These are phyloP conservation scores for Silene latifolia DNA, from an alignment of 148 eudicot genomes.

Conservation along the genomic window DNA sequence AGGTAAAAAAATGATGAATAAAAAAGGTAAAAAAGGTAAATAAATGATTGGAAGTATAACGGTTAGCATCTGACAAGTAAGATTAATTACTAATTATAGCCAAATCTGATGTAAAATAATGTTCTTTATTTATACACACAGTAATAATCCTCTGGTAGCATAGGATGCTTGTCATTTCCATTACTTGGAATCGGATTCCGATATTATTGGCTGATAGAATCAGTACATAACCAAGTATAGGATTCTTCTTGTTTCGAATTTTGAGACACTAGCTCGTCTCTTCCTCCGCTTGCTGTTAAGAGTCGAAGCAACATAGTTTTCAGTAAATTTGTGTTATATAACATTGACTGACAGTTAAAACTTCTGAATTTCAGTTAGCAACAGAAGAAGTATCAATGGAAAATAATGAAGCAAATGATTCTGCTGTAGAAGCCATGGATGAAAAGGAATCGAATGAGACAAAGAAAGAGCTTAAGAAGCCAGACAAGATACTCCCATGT, in stretches of 20 bases:
- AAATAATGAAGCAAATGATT: constrained; percentile 31
- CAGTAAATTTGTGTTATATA: neutral
- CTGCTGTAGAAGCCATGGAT: constrained; percentile 38
- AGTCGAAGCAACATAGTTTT: too few species aligned
- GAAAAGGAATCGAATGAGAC: constrained; percentile 41
- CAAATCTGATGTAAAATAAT: neutral
- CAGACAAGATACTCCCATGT: constrained; percentile 69
- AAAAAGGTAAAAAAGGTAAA: too few species aligned
- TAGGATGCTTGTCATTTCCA: neutral
- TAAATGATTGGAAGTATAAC: too few species aligned
- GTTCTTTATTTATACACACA: neutral
- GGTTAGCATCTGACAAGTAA: too few species aligned
- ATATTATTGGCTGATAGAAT: too few species aligned
- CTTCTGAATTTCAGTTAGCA: constrained; percentile 41
- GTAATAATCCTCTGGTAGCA: neutral
- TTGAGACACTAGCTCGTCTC: too few species aligned
- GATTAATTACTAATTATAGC: neutral
- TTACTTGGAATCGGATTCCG: neutral
- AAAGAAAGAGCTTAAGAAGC: constrained; percentile 31
- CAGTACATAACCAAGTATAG: too few species aligned
- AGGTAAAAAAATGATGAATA: too few species aligned
- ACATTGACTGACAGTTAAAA: constrained; percentile 11
- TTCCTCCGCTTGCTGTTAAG: too few species aligned
- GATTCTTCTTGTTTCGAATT: neutral
- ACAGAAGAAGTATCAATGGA: constrained; percentile 30